Evolutionary conservation across 2,329 filamentous ascomycete species (phyloP).

Genomic region (Emergomyces africanus): DNA sequence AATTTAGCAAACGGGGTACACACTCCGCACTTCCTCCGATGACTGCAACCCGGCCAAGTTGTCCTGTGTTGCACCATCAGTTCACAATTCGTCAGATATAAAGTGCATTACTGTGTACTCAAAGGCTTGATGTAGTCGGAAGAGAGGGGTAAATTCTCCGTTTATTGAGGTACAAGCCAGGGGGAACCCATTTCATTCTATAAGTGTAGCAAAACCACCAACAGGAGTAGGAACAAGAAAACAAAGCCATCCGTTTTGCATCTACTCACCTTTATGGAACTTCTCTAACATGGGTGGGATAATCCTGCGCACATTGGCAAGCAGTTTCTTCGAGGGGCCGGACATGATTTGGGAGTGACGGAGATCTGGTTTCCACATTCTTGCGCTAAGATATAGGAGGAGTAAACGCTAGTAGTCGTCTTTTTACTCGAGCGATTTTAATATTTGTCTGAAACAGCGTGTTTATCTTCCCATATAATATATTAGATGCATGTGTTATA

Average conservation of each 20-base stretch:
- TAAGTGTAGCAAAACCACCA: too few species aligned
- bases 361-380: not conserved
- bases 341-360: slow-evolving; percentile 39
- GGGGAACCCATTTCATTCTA: not conserved
- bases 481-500: not conserved
- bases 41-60: slow-evolving; percentile 81
- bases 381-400: not conserved
- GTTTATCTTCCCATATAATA: not conserved
- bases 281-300: slow-evolving; percentile 88
- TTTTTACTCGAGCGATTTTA: not conserved
- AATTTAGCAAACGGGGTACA: slow-evolving; percentile 5
- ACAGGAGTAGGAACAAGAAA: not conserved
- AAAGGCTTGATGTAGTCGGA: not conserved
- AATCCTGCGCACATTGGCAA: slow-evolving; percentile 74
- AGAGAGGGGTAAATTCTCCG: too few species aligned
- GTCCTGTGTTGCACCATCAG: slow-evolving; percentile 43
- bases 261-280: slow-evolving; percentile 75
- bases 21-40: slow-evolving; percentile 85
- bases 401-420: not conserved
- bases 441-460: not conserved
- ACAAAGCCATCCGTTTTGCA: not conserved
- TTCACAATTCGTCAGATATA: slow-evolving; percentile 1
- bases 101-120: not conserved
- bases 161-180: not conserved
- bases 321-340: slow-evolving; percentile 56